Evolutionary conservation across 495 filamentous ascomycete genomes (phyloP), one percentile per base, ranked within the genome.

Genomic region (Tuber brumale): DNA sequence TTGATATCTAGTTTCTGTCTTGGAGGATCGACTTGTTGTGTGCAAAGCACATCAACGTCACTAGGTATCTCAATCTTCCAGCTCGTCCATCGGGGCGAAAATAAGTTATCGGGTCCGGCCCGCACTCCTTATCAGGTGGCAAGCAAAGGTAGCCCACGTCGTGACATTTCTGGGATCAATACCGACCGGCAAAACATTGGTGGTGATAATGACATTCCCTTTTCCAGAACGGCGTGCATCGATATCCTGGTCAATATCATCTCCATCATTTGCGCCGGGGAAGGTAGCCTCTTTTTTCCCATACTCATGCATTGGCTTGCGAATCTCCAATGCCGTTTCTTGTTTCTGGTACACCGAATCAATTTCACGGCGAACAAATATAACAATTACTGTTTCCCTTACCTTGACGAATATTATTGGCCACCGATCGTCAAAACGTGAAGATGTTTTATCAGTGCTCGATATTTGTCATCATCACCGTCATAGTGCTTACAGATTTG

Each of bases 341-440:
- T 94, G 92, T 48, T 90, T 94, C 91, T 95, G 79, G 10, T 76
- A 44, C 10, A 7, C n/a, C n/a, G n/a, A n/a, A n/a, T n/a, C n/a
- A n/a, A n/a, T n/a, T n/a, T n/a, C n/a, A n/a, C n/a, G 35, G 78
- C 87, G 77, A 87, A 76, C 37, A 70, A 37, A 39, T 10, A 37
- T 18, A 71, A 74, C 44, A 41, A 18, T 46, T 27, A 27, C 45
- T 10, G 41, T 7, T 57, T 31, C 48, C 86, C 86, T 69, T 86
- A 95, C 94, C 87, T 89, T 90, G 79, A 97, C 94, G 85, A 99
- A 99, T 82, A 99, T 98, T 82, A 99, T 97, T 1, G 94, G 97
- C 6, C 94, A 97, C 93, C 94, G 75, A 97, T 93, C 18, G 94
- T 97, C 88, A 97, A 93, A 45, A 97, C 87, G 75, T 94, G 94